phyloP scores from a whole-genome alignment of 2,329 filamentous ascomycete species.

The Calonectria hawksworthii region DNA sequence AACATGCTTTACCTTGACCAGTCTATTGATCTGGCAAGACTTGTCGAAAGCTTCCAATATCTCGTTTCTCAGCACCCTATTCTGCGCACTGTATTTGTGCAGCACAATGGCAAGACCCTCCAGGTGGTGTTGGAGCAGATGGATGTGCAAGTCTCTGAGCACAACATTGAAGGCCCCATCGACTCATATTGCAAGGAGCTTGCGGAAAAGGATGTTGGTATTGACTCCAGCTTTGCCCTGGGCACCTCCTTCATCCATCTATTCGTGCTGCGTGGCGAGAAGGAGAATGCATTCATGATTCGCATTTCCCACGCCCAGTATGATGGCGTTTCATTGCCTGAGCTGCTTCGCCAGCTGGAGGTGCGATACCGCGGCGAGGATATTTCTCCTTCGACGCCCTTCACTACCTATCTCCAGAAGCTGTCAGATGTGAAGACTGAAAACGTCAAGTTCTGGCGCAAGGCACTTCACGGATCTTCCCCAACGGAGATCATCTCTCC shows the following conservation, averaged over 20 bases:
- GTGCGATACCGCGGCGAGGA: conserved; percentile 52
- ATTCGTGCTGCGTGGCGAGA: conserved; percentile 33
- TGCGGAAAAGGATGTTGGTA: conserved; percentile 27
- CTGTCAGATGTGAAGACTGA: conserved; percentile 12
- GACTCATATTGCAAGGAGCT: conserved; percentile 37
- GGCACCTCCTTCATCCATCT: conserved; percentile 38
- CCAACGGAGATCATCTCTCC: conserved; percentile 37
- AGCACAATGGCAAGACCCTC: conserved; percentile 27
- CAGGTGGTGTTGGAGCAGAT: conserved; percentile 42
- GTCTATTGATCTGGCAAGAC: conserved; percentile 35
- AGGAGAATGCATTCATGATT: conserved; percentile 42
- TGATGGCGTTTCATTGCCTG: conserved; percentile 62
- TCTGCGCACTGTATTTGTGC: conserved; percentile 44
- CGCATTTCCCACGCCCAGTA: conserved; percentile 64
- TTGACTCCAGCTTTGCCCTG: conserved; percentile 28
- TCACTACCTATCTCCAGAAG: conserved; percentile 36
- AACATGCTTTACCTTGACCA: conserved; percentile 47
- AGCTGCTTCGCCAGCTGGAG: conserved; percentile 57
- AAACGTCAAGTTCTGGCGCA: conserved; percentile 39
- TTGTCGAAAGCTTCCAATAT: conserved; percentile 40
- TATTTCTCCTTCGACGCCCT: conserved; percentile 33
- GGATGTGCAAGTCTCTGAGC: conserved; percentile 32
- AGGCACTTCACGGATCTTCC: conserved; percentile 34
- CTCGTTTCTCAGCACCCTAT: conserved; percentile 41
- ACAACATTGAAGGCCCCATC: conserved; percentile 19